Evolutionary conservation across 768 basidiomycete species (phyloP), one percentile per base, ranked within the genome.

Genomic region (Mrakia blollopis): DNA sequence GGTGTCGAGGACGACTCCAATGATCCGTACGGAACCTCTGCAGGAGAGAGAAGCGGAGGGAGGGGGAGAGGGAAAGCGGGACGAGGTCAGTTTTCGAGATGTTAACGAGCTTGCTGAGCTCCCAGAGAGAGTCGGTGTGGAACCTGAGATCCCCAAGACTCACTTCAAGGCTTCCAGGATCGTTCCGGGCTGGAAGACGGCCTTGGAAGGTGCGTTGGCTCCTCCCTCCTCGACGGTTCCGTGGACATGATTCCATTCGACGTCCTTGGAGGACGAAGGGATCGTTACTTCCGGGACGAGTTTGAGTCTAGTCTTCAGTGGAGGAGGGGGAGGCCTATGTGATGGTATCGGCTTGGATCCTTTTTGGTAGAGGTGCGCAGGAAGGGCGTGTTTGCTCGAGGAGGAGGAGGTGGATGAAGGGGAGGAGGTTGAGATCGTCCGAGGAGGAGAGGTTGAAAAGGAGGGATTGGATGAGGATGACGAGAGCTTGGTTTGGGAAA

Each of bases 401-500:
- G 50, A 70, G 69, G 23, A 70, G 69, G 41, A 44, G 50, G 41
- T 28, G 39, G 41, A 7, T 37, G 6, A 28, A 44, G 41, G n/a
- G 39, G n/a, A n/a, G n/a, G n/a, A n/a, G n/a, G n/a, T n/a, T n/a
- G n/a, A n/a, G n/a, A n/a, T n/a, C n/a, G n/a, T n/a, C n/a, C n/a
- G n/a, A 37, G 47, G 25, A 39, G 16, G 41, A 28, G 50, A 39
- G 6, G 30, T 21, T 4, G 18, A 10, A 47, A 50, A n/a, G 50
- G n/a, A 41, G 50, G 41, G 21, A 50, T 85, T 99, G 97, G 13
- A 93, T 94, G 63, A 99, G 87, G 2, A 99, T 97, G 76, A 98
- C 92, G 30, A 72, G 23, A 39, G 47, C 39, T 5, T 41, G n/a
- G n/a, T n/a, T n/a, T n/a, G n/a, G 2, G 47, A 21, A 50, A 21